These are phyloP conservation scores for Mucor velutinosus DNA, from an alignment of 371 early-diverging fungal genomes.

Conservation along the genomic window DNA sequence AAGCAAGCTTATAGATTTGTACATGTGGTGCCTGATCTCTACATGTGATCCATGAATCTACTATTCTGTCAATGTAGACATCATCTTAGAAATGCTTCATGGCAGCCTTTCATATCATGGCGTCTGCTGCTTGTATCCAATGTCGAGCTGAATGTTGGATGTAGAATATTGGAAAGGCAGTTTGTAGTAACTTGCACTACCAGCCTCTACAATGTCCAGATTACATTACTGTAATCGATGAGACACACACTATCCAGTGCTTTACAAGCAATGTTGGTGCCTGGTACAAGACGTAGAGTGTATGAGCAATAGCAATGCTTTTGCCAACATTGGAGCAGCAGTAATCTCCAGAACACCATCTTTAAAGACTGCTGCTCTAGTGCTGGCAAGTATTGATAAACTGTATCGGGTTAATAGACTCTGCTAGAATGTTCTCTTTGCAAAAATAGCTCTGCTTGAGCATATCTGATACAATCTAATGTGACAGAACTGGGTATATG, in stretches of 20 bases:
- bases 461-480: background rate
- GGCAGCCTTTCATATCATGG: too few relatives aligned
- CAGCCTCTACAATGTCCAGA: background rate
- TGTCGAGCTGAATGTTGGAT: background rate
- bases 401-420: background rate
- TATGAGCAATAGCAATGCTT: too few relatives aligned
- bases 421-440: background rate
- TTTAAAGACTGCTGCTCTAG: background rate
- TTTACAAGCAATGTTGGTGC: too few relatives aligned
- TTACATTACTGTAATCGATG: background rate
- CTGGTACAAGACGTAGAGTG: too few relatives aligned
- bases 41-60: too few relatives aligned
- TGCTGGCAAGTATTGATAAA: background rate
- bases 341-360: background rate
- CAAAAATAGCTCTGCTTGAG: background rate
- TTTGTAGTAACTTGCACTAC: background rate
- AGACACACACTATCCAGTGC: too few relatives aligned
- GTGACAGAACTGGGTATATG: background rate
- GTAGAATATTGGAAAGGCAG: too few relatives aligned
- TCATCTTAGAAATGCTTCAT: too few relatives aligned
- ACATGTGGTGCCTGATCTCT: too few relatives aligned
- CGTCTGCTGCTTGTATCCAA: background rate
- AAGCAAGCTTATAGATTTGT: too few relatives aligned
- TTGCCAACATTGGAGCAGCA: too few relatives aligned
- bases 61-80: too few relatives aligned